These are phyloP conservation scores for Salvia miltiorrhiza DNA, from an alignment of 257 asterid genomes.

Conservation along the genomic window DNA sequence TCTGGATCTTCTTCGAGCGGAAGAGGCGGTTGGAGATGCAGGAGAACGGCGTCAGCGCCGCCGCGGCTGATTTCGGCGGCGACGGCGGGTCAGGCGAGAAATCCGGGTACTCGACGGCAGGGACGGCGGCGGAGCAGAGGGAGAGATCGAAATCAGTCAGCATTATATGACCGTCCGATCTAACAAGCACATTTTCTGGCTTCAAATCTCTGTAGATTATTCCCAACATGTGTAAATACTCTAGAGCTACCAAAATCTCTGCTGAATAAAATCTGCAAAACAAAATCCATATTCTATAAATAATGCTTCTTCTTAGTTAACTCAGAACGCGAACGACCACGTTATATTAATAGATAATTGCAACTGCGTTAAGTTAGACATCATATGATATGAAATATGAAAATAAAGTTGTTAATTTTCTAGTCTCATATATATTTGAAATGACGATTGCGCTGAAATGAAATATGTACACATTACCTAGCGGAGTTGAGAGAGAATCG, in stretches of 20 bases:
- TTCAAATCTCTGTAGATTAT: conserved; percentile 82
- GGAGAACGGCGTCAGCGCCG: conserved; percentile 47
- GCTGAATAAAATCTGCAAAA: conserved; percentile 72
- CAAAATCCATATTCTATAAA: not conserved
- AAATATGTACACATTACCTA: conserved; percentile 31
- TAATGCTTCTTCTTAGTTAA: too few species aligned
- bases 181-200: conserved; percentile 83
- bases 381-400: too few species aligned
- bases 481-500: conserved; percentile 63
- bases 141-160: conserved; percentile 85
- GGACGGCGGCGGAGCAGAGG: conserved; percentile 69
- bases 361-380: not conserved
- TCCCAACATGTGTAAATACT: conserved; percentile 83
- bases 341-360: not conserved
- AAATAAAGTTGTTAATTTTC: not conserved
- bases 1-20: conserved; percentile 60
- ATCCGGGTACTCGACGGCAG: conserved; percentile 69
- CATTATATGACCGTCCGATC: conserved; percentile 94
- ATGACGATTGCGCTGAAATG: not conserved
- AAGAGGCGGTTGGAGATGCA: conserved; percentile 56
- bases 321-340: not conserved
- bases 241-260: conserved; percentile 84
- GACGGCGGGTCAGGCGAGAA: conserved; percentile 29
- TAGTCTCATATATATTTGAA: not conserved
- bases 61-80: conserved; percentile 26